Base-by-base conservation (phyloP, 352 stramenopile species). In the Globisporangium splendens region DNA sequence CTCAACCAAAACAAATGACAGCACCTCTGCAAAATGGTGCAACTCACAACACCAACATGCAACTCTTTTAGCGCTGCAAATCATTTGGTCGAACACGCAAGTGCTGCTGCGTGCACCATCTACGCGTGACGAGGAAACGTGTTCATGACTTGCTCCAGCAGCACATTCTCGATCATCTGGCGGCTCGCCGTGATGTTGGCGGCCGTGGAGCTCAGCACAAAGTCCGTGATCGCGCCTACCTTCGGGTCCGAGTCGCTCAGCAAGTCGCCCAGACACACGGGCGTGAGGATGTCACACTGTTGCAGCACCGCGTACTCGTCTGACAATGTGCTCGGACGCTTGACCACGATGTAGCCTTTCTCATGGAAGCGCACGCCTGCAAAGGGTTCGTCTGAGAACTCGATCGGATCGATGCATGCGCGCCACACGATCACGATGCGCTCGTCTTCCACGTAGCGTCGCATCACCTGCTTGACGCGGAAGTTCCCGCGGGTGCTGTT, bases 391-490 rank as follows among this genome's bases (percentile, higher is more conserved):
- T 73, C 55, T 17, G 61, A 65, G 61, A 82, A 76, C 54, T 80
- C 69, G 41, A 79, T 53, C 8, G 79, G 77, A 13, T 81, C 58
- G 53, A 86, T 73, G 56, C 69, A 72, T 20, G 79, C 67, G 20
- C 72, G 73, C 75, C 77, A 89, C 3, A 86, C 70, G 18, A 88
- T 74, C 43, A 89, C 55, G 44, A 85, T 65, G 48, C 79, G 77
- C 24, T 85, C 71, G n/a, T 70, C 31, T 54, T 88, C 77, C 8
- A 83, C 69, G 64, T 82, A 86, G 4, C 79, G 75, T 2, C 75
- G 75, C n/a, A 86, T 47, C 53, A 89, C 73, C 48, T 88, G 75
- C 59, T 85, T 75, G 21, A 85, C 72, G 14, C 68, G 69, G 50
- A 88, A 79, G 46, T 78, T 63, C 1, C 71, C 76, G 24, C 65